Conservation (phyloP, 345 rosid species). For the Salix purpurea region DNA sequence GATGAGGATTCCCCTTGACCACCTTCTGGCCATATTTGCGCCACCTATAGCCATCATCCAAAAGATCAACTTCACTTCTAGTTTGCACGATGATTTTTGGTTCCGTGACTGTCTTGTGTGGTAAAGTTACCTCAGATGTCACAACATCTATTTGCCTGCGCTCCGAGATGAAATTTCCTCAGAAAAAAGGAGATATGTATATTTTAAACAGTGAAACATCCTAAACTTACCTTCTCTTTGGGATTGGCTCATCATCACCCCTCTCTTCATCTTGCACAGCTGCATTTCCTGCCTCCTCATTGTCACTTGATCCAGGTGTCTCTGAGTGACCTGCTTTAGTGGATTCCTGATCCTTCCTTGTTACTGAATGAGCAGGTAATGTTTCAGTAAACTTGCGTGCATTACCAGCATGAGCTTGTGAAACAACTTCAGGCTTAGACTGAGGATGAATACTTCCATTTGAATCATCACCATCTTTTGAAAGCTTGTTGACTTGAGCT, state of each 20-base stretch:
- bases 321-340: constrained; percentile 30
- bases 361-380: constrained; percentile 21
- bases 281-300: constrained; percentile 47
- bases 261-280: constrained; percentile 38
- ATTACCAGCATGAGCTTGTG: constrained; percentile 28
- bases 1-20: constrained; percentile 96
- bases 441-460: constrained; percentile 36
- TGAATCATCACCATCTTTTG: constrained; percentile 42
- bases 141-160: constrained; percentile 48
- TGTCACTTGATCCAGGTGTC: constrained; percentile 37
- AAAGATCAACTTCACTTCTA: constrained; percentile 94
- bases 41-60: constrained; percentile 97
- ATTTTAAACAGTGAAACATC: constrained; percentile 2
- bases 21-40: constrained; percentile 99
- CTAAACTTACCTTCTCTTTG: constrained; percentile 59
- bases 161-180: neutral
- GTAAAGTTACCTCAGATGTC: constrained; percentile 39
- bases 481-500: constrained; percentile 64
- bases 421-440: constrained; percentile 35
- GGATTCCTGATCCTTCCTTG: constrained; percentile 40
- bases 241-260: constrained; percentile 54
- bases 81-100: constrained; percentile 90
- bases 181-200: constrained; percentile 3
- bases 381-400: constrained; percentile 21
- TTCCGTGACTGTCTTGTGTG: constrained; percentile 74